Conservation (phyloP, 805 yeast species). For the Starmera caribaea region DNA sequence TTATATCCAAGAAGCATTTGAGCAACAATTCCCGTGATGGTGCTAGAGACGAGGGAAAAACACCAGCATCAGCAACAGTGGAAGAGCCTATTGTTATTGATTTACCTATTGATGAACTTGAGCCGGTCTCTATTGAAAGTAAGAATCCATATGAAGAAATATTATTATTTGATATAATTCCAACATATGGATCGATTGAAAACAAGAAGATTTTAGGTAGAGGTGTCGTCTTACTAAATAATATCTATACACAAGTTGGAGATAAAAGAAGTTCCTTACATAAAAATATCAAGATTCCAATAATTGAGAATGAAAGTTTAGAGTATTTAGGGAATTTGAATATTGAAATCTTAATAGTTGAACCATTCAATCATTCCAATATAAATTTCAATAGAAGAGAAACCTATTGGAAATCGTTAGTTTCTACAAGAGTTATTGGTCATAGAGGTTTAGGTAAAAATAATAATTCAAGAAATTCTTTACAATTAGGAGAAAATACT, state of each 20-base stretch:
- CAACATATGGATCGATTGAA: conserved; percentile 57
- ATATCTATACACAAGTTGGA: conserved; percentile 60
- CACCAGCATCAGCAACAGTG: no score
- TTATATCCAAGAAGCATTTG: conserved; percentile 32
- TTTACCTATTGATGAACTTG: conserved; percentile 72
- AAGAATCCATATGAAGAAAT: conserved; percentile 41
- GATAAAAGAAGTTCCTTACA: conserved; percentile 55
- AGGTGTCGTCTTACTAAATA: conserved; percentile 65
- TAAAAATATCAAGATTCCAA: conserved; percentile 60
- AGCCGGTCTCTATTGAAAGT: conserved; percentile 66
- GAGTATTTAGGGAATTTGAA: conserved; percentile 69
- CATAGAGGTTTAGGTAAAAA: conserved; percentile 95
- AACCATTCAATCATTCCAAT: conserved; percentile 62
- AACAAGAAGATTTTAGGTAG: conserved; percentile 56
- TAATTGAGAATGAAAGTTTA: conserved; percentile 60
- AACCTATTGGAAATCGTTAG: conserved; percentile 86
- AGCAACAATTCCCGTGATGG: conserved; percentile 16
- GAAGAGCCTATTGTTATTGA: conserved; percentile 61
- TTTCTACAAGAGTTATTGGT: conserved; percentile 86
- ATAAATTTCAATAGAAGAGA: conserved; percentile 58
- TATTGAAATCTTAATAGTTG: conserved; percentile 65
- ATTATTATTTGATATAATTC: conserved; percentile 77
- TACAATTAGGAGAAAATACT: conserved; percentile 93
- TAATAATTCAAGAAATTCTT: conserved; percentile 54
- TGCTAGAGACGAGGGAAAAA: conserved; percentile 1